phyloP scores from a whole-genome alignment of 257 asterid genomes.

The Jacaranda mimosifolia region DNA sequence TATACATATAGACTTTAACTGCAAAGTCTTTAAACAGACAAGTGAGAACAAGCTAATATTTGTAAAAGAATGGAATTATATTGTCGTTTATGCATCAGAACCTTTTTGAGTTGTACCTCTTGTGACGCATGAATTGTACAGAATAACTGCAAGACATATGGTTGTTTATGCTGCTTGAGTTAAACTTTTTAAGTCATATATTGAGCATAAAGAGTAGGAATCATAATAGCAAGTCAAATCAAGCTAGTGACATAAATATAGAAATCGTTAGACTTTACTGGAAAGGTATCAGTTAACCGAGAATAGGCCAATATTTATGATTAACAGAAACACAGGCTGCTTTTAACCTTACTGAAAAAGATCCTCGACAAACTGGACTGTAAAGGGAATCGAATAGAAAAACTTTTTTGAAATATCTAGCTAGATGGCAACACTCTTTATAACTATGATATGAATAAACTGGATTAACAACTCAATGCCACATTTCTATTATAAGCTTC shows the following conservation, averaged over 20 bases:
- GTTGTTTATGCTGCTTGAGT: not conserved
- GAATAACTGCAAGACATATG: conserved; percentile 8
- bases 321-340: conserved; percentile 27
- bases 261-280: not conserved
- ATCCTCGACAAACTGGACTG: conserved; percentile 1
- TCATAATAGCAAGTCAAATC: not conserved
- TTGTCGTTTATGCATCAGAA: not conserved
- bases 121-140: conserved; percentile 8
- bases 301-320: conserved; percentile 12
- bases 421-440: not conserved
- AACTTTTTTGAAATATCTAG: not conserved
- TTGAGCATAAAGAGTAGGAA: not conserved
- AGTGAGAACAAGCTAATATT: not conserved
- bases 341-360: conserved; percentile 18
- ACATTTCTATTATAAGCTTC: not conserved
- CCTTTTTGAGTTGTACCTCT: conserved; percentile 10
- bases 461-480: not conserved
- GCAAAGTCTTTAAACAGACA: not conserved
- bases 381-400: not conserved
- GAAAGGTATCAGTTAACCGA: conserved; percentile 17
- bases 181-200: conserved; percentile 18
- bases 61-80: not conserved
- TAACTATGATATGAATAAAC: not conserved
- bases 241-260: not conserved
- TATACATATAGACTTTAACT: not conserved